Evolutionary conservation across 495 filamentous ascomycete species (phyloP).

Genomic region (Cladorrhinum samala): DNA sequence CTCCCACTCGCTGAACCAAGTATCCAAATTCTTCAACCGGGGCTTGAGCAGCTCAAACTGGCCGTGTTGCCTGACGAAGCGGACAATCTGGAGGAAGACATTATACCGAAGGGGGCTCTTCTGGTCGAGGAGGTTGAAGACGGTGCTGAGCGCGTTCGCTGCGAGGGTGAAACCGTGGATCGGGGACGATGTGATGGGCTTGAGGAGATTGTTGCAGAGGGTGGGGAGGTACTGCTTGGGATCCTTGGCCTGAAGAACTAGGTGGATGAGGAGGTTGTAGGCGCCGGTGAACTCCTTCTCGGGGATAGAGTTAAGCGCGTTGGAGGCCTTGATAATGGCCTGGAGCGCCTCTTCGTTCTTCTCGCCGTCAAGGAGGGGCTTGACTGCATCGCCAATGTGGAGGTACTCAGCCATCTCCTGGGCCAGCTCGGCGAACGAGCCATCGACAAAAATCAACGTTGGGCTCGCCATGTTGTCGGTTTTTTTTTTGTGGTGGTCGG

Average conservation of each 20-base stretch:
- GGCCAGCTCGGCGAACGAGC: slow-evolving; percentile 78
- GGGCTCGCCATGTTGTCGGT: slow-evolving; percentile 29
- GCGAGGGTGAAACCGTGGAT: slow-evolving; percentile 76
- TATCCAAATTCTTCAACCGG: slow-evolving; percentile 69
- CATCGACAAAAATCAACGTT: slow-evolving; percentile 75
- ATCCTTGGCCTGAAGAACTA: slow-evolving; percentile 76
- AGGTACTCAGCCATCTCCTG: slow-evolving; percentile 84
- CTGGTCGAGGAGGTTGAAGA: slow-evolving; percentile 88
- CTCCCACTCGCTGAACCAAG: slow-evolving; percentile 81
- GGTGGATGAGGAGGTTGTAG: slow-evolving; percentile 93
- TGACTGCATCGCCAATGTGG: slow-evolving; percentile 62
- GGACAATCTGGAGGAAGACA: slow-evolving; percentile 77
- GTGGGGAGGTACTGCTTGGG: slow-evolving; percentile 76
- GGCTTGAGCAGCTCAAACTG: slow-evolving; percentile 75
- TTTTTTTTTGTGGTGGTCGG: slow-evolving; percentile 4
- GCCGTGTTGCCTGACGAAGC: slow-evolving; percentile 64
- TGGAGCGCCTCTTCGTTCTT: slow-evolving; percentile 82
- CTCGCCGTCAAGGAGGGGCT: slow-evolving; percentile 61
- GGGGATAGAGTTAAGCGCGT: slow-evolving; percentile 68
- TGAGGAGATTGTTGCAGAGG: slow-evolving; percentile 80
- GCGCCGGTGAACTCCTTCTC: slow-evolving; percentile 94
- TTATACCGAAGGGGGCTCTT: slow-evolving; percentile 76
- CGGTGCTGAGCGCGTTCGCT: slow-evolving; percentile 80
- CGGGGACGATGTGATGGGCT: slow-evolving; percentile 79
- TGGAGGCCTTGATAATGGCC: slow-evolving; percentile 72